Base-by-base conservation (phyloP, 805 yeast species). In the Dipodascopsis uninucleata region DNA sequence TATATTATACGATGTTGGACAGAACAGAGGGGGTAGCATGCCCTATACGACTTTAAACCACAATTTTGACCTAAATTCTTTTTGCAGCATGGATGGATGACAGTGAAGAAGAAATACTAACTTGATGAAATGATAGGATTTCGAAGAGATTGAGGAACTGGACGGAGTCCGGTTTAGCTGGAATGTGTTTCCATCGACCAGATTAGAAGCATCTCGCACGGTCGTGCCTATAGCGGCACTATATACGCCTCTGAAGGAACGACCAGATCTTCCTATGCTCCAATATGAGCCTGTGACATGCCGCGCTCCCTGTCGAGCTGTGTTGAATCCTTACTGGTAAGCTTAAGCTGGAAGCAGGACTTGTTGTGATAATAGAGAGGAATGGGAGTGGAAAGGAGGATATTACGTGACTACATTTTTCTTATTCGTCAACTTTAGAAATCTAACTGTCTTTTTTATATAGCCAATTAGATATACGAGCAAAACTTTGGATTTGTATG, bases 161-260 rank as follows among this genome's bases (percentile, higher is more conserved):
- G 82, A 78, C 59, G 85, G 85, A 43, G 77, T 80, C 40, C 74
- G 85, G 46, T 82, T 84, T 69, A 78, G 83, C 58, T 84, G 90
- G 90, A 81, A 84, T 64, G 82, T 85, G 32, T 81, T 90, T 59
- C 98, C 99, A 23, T 79, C 85, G 32, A 82, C 96, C 29, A 79
- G 88, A 57, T 78, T 79, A 32, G 97, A 93, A 65, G 93, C 96
- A 16, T 81, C 82, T 58, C 83, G 93, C 57, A 83, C 88, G 60
- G 94, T 90, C 16, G 89, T 93, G 25, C 98, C 99, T 9, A 81
- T 93, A 28, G 95, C 97, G 32, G 82, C 96, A 44, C 70, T 93
- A 52, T 93, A 88, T 71, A 89, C 97, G n/a, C 99, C 99, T 6
- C 75, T 93, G 58, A 79, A 86, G 59, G 78, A 78, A 46, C 77